These are phyloP conservation scores for Leucogyrophana mollusca DNA, from an alignment of 768 basidiomycete genomes.

Conservation along the genomic window DNA sequence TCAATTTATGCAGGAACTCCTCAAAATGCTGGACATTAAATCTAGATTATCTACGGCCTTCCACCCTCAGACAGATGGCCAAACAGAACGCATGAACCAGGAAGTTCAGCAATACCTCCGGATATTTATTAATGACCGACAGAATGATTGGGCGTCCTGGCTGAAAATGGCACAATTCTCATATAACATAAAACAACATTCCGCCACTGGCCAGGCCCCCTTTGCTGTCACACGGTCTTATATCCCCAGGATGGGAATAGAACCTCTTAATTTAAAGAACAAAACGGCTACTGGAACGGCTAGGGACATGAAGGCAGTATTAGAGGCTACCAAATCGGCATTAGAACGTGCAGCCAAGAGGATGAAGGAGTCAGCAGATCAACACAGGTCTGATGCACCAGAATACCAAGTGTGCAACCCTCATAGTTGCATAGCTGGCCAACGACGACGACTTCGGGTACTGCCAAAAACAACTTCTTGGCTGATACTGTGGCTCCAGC, in stretches of 20 bases:
- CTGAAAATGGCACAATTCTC: slow-evolving; percentile 27
- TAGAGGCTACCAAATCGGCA: not conserved
- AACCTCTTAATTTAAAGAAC: not conserved
- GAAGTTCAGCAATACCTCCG: slow-evolving; percentile 30
- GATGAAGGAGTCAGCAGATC: slow-evolving; percentile 23
- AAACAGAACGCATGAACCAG: slow-evolving; percentile 31
- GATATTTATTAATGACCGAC: slow-evolving; percentile 17
- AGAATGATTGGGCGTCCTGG: slow-evolving; percentile 24
- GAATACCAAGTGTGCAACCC: slow-evolving; percentile 29
- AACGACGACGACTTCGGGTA: slow-evolving; percentile 28
- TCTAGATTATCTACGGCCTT: slow-evolving; percentile 25
- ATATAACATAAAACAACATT: slow-evolving; percentile 26
- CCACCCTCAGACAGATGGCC: slow-evolving; percentile 37
- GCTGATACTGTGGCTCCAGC: slow-evolving; percentile 38
- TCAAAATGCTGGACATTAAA: slow-evolving; percentile 13
- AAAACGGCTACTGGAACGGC: slow-evolving; percentile 12
- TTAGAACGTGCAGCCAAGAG: slow-evolving; percentile 13
- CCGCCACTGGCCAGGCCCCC: slow-evolving; percentile 20
- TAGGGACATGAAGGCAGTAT: slow-evolving; percentile 12
- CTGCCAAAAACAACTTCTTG: slow-evolving; percentile 30
- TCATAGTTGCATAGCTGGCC: slow-evolving; percentile 37
- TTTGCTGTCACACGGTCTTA: slow-evolving; percentile 23
- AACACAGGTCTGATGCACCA: slow-evolving; percentile 1
- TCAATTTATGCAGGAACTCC: too few relatives aligned
- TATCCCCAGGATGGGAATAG: slow-evolving; percentile 15